Conservation (phyloP, 1,139 yeast genomes). For the Arxiozyma bovina region DNA sequence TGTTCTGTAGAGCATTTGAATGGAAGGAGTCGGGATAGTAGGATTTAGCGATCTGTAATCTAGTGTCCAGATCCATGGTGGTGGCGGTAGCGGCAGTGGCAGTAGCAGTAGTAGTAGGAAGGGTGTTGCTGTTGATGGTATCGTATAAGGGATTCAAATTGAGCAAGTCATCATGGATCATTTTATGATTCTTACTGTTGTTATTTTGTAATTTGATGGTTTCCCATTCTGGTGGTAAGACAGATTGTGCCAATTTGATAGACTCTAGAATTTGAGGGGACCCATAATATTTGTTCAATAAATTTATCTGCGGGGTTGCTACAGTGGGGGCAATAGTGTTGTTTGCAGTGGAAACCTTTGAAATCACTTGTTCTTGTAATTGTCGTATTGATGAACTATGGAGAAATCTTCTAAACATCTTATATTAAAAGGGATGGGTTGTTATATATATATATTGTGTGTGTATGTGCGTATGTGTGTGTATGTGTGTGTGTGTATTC, state of each 20-base stretch:
- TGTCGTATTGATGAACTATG: neutral
- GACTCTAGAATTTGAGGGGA: conserved; percentile 50
- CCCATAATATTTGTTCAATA: conserved; percentile 25
- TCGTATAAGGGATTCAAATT: conserved; percentile 53
- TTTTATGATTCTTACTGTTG: conserved; percentile 21
- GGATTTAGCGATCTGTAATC: neutral
- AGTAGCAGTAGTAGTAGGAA: conserved; percentile 37
- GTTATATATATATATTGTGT: too few relatives aligned
- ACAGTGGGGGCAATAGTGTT: neutral
- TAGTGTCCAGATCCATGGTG: conserved; percentile 34
- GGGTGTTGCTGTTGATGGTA: conserved; percentile 28
- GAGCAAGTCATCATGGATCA: conserved; percentile 30
- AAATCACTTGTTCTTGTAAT: neutral
- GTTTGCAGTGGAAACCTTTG: neutral
- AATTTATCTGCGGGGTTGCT: neutral
- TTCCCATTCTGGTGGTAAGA: conserved; percentile 45
- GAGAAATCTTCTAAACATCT: neutral
- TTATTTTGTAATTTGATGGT: conserved; percentile 11
- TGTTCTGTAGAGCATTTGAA: conserved; percentile 7
- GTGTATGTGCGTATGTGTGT: too few relatives aligned
- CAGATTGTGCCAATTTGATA: conserved; percentile 69
- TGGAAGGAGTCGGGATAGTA: conserved; percentile 1
- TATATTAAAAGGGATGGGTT: too few relatives aligned
- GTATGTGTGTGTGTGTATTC: too few relatives aligned
- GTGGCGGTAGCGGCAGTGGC: neutral